Evolutionary conservation across 1,284 basidiomycete species (phyloP), one percentile per base, ranked within the genome.

Genomic region (Cryptococcus sp.): DNA sequence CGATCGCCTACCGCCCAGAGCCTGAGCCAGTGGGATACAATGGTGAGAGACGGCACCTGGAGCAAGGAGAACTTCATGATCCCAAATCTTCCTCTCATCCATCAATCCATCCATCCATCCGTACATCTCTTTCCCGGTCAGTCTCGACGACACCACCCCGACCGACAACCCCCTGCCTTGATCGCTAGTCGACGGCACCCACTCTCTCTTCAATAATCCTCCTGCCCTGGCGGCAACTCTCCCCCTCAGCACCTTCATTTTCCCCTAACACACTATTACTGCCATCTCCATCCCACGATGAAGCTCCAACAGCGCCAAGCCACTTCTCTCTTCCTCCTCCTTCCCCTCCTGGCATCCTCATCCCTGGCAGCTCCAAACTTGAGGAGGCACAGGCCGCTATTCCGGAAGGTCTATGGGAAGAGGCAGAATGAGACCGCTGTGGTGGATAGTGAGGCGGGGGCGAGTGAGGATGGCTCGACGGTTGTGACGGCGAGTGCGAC

Each of bases 301-400:
- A 60, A 53, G 43, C 46, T 63, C 42, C 57, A 55, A 23, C 49
- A 54, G 36, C 33, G 15, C 13, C 49, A 52, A 45, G 43, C 50
- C 45, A 24, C 44, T 38, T 47, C 55, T 9, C 45, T 54, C 24
- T 55, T 72, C 44, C 55, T 72, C 46, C 62, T 73, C 48, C 63
- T 67, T 23, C 69, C 66, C 33, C 61, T 72, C 45, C 64, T 72
- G 16, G 72, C 65, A 5, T 59, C 63, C 2, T 50, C 64, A 18
- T 56, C 66, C 20, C 46, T 67, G 20, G 72, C 72, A 7, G 55
- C 66, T 1, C 69, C 70, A 6, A 62, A 58, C 20, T 57, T 53
- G n/a, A 60, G 62, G 36, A 57, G 66, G 53, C 60, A 55, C 23
- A 50, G 59, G 33, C 24, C 56, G 15, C 50, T 59, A 24, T 68